Percentiles rank a stretch among this genome's conserved stretches.
Conservation (phyloP, 192 early-diverging fungal genomes). For the Spizellomyces punctatus region DNA sequence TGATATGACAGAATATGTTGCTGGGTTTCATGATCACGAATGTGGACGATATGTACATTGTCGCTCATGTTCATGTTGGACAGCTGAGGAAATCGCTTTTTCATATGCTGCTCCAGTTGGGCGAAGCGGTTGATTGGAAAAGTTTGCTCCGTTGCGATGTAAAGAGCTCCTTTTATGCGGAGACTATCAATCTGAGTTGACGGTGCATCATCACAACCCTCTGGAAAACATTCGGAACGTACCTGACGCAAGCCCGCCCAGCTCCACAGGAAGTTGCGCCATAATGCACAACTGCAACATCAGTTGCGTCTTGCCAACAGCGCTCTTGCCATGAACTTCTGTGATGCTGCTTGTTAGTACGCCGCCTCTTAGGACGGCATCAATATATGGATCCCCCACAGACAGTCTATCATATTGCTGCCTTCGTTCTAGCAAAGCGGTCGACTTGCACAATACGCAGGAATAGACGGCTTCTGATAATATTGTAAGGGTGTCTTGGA, state of each 20-base stretch:
- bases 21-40: conserved; percentile 71
- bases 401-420: conserved; percentile 8
- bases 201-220: too few relatives aligned
- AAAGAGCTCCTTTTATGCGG: conserved; percentile 47
- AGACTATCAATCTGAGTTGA: too few relatives aligned
- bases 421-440: background rate
- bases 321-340: conserved; percentile 57
- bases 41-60: conserved; percentile 69
- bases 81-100: conserved; percentile 23
- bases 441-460: background rate
- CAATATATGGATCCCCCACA: conserved; percentile 26
- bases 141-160: conserved; percentile 72
- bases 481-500: background rate
- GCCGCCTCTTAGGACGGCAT: conserved; percentile 37
- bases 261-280: conserved; percentile 59
- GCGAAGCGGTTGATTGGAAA: conserved; percentile 67
- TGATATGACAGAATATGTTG: conserved; percentile 74
- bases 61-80: conserved; percentile 23
- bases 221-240: background rate
- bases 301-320: conserved; percentile 85
- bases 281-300: conserved; percentile 78
- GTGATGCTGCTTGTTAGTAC: conserved; percentile 32
- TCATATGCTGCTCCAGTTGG: conserved; percentile 41
- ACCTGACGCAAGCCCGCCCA: conserved; percentile 66
- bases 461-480: background rate